A percentile compares a stretch with the other conserved stretches of the same genome.
phyloP scores from a whole-genome alignment of 352 stramenopile genomes.

The Pythium guiyangense region DNA sequence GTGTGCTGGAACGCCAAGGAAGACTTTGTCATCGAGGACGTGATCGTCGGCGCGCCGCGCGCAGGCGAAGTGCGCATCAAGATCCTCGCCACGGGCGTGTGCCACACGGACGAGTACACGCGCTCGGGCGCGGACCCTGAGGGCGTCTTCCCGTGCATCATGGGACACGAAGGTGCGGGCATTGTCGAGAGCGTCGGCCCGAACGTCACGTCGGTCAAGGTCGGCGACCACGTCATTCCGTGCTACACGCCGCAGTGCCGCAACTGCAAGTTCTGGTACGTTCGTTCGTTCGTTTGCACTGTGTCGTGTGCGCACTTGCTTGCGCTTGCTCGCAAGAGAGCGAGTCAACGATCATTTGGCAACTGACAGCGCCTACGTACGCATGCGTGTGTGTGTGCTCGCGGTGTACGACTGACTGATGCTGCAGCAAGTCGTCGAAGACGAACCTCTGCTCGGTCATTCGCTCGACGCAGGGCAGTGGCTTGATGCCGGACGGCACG shows the following conservation, averaged over 20 bases:
- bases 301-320: too few species aligned
- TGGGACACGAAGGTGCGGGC: constrained; percentile 82
- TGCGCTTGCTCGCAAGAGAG: too few species aligned
- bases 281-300: too few species aligned
- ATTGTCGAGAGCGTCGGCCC: constrained; percentile 81
- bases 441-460: too few species aligned
- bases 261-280: constrained; percentile 86
- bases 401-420: not conserved
- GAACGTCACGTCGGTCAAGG: constrained; percentile 74
- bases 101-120: constrained; percentile 88
- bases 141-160: constrained; percentile 83
- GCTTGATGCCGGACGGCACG: too few species aligned
- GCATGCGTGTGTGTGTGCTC: not conserved
- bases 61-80: constrained; percentile 79
- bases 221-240: constrained; percentile 92
- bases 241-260: constrained; percentile 93
- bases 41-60: constrained; percentile 61
- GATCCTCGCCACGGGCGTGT: constrained; percentile 81
- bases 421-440: constrained; percentile 62
- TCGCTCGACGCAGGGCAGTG: too few species aligned
- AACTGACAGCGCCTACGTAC: not conserved
- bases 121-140: constrained; percentile 75
- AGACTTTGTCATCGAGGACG: constrained; percentile 79
- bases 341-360: too few species aligned
- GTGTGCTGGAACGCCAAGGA: constrained; percentile 86